Base-by-base conservation (phyloP, 331 rosid species). In the Quercus phellos region DNA sequence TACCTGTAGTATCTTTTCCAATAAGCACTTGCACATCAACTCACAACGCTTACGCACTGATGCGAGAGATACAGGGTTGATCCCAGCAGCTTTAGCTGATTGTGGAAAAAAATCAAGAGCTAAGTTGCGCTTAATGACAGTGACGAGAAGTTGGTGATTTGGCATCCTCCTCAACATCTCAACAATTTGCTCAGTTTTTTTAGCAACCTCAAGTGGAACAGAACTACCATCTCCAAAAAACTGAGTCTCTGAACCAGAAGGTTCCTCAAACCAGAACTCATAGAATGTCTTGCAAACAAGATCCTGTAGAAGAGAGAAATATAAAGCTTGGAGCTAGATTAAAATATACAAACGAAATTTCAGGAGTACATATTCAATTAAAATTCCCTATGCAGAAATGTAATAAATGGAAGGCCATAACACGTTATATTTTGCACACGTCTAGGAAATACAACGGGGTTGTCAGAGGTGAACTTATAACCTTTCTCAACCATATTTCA, bases 241-340 rank as follows among this genome's bases (percentile, higher is more conserved):
- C 72, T 75, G 91, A 74, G 88, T 80, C 83, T 93, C 94, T 38
- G 90, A 83, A 73, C 86, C 81, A 71, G 93, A 79, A 81, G 94
- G 93, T 86, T 93, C 99, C 93, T 95, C 99, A 81, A 95, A 95
- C 98, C 99, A 95, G 81, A 95, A 93, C 84, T 95, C 99, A 82
- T 89, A 83, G 83, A 95, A 91, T 58, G 99, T 95, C 90, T 93
- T 95, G 89, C 98, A 93, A 81, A 95, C 99, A 88, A 95, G 92
- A 83, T 95, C 99, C 99, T 95, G 85, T 24, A 27, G 70, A 83
- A 21, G 34, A 80, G 16, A 85, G 79, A 68, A 81, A 55, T 24
- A 63, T 59, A 71, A 68, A 72, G 46, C 18, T 32, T n/a, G 46
- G 32, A 46, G 16, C 50, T 9, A 79, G 30, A 58, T 43, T 42